Evolutionary conservation across 495 filamentous ascomycete species (phyloP).

Genomic region (Neurospora sublineolata): DNA sequence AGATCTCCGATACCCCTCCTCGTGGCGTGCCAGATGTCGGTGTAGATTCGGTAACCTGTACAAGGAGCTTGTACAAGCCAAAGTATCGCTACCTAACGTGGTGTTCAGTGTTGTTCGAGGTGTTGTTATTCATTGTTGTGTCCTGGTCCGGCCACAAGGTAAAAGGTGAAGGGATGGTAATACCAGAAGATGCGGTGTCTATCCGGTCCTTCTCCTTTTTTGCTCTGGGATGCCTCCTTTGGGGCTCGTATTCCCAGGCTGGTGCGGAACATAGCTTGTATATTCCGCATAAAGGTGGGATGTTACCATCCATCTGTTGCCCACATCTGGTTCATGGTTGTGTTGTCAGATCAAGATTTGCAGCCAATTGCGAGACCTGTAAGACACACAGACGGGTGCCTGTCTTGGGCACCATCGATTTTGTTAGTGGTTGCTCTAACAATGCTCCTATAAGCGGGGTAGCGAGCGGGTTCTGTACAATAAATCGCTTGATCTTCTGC

Average conservation of each 20-base stretch:
- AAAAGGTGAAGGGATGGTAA: neutral
- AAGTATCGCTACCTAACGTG: neutral
- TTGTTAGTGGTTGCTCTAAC: neutral
- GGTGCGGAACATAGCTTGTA: neutral
- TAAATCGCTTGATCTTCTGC: neutral
- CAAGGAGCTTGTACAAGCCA: neutral
- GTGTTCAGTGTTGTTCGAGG: neutral
- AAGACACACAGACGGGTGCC: neutral
- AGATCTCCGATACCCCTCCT: conserved; percentile 5
- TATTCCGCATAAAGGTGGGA: neutral
- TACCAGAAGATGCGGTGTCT: neutral
- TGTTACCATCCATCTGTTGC: neutral
- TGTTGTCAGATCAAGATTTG: neutral
- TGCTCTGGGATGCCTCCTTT: neutral
- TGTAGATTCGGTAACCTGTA: neutral
- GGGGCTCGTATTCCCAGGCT: neutral
- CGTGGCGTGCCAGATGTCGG: conserved; percentile 9
- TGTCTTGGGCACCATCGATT: neutral
- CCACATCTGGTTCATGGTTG: neutral
- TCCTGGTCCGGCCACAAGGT: neutral
- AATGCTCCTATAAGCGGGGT: neutral
- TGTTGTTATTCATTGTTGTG: neutral
- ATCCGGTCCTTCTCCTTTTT: neutral
- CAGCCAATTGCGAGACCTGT: neutral
- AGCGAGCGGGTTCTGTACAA: neutral